phyloP scores from a whole-genome alignment of 2,329 filamentous ascomycete genomes.

The Exophiala phaeomuriformis region DNA sequence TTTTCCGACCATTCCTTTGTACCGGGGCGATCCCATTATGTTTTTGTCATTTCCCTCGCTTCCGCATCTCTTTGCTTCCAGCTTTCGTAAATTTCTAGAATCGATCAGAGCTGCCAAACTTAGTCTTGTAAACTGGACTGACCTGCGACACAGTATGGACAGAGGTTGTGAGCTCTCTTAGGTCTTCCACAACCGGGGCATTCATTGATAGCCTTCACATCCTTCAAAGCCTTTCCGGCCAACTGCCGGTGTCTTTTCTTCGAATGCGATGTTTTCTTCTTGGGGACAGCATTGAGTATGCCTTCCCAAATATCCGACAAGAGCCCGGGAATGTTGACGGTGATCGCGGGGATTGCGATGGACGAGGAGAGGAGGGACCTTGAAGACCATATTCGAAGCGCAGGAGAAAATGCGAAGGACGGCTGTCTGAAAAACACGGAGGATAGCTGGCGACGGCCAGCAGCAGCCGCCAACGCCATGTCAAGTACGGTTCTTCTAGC shows the following conservation, averaged over 20 bases:
- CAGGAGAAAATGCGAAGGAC: conserved; percentile 27
- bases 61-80: conserved; percentile 15
- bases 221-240: conserved; percentile 90
- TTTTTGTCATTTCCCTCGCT: conserved; percentile 7
- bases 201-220: conserved; percentile 76
- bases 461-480: conserved; percentile 31
- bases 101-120: not conserved
- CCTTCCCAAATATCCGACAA: conserved; percentile 86
- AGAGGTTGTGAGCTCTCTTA: conserved; percentile 84
- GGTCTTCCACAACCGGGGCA: conserved; percentile 81
- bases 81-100: conserved; percentile 18
- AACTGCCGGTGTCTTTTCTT: conserved; percentile 90
- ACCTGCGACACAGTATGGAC: conserved; percentile 80
- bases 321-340: conserved; percentile 57
- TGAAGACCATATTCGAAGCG: conserved; percentile 33
- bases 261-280: conserved; percentile 97
- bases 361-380: conserved; percentile 49
- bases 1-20: not conserved
- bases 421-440: conserved; percentile 18
- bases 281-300: conserved; percentile 83
- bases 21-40: not conserved
- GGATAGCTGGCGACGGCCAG: conserved; percentile 21
- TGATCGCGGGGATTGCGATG: conserved; percentile 54
- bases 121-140: conserved; percentile 26
- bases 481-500: not conserved